A percentile compares a stretch with the other conserved stretches of the same genome.
Conservation (phyloP, 2,329 filamentous ascomycete genomes). For the Penicillium hesseltinei region DNA sequence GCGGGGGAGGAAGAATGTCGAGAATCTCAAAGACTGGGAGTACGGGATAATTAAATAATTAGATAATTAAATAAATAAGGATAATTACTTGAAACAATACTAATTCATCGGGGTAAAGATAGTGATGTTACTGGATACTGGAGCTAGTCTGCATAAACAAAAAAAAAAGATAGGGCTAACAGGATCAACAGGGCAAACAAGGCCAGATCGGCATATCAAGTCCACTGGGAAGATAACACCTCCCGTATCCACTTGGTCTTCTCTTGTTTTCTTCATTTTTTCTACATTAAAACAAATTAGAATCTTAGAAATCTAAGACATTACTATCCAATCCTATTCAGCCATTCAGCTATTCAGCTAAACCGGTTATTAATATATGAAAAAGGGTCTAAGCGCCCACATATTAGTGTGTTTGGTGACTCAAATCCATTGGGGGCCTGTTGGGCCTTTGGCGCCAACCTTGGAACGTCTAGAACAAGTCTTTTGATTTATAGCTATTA, state of each 20-base stretch:
- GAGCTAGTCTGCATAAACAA: background rate
- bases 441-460: background rate
- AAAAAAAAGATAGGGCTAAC: background rate
- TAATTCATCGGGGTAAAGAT: background rate
- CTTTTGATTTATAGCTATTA: no score
- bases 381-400: background rate
- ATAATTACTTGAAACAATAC: background rate
- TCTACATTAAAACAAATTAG: background rate
- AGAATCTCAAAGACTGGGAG: background rate
- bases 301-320: background rate
- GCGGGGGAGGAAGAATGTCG: conserved; percentile 7
- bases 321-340: background rate
- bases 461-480: no score
- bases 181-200: background rate
- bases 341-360: background rate
- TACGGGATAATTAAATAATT: background rate
- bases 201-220: background rate
- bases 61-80: background rate
- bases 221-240: background rate
- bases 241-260: background rate
- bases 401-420: background rate
- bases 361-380: background rate
- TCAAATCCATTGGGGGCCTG: background rate
- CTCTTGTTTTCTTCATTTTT: background rate
- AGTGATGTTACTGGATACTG: background rate